Percentiles rank a stretch among this genome's conserved stretches.
phyloP scores from a whole-genome alignment of 2,329 filamentous ascomycete species.

The Colletotrichum camelliae region DNA sequence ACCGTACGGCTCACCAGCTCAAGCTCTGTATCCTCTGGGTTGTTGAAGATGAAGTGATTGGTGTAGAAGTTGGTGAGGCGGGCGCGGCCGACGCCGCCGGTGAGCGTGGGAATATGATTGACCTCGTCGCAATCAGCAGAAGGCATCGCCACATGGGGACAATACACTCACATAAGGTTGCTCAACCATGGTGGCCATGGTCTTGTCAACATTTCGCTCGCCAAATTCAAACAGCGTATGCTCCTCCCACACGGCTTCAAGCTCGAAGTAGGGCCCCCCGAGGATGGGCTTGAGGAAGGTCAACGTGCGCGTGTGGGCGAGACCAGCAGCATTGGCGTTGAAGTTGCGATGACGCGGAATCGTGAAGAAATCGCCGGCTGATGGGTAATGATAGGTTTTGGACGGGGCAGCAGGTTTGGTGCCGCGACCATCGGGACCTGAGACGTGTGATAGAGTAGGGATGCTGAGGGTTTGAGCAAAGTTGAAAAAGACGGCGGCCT shows the following conservation, averaged over 20 bases:
- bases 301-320: slow-evolving; percentile 71
- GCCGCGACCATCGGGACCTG: neutral
- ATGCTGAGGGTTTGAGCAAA: neutral
- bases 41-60: slow-evolving; percentile 77
- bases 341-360: slow-evolving; percentile 57
- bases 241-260: slow-evolving; percentile 81
- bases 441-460: slow-evolving; percentile 4
- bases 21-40: slow-evolving; percentile 69
- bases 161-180: slow-evolving; percentile 71
- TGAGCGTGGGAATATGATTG: slow-evolving; percentile 43
- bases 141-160: neutral
- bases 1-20: slow-evolving; percentile 76
- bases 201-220: slow-evolving; percentile 70
- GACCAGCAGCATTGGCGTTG: slow-evolving; percentile 56
- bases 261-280: slow-evolving; percentile 71
- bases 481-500: slow-evolving; percentile 15
- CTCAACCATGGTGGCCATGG: slow-evolving; percentile 82
- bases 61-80: slow-evolving; percentile 71
- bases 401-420: neutral
- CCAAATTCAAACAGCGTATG: slow-evolving; percentile 76
- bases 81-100: slow-evolving; percentile 72
- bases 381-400: slow-evolving; percentile 46
- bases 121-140: neutral
- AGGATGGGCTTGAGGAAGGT: slow-evolving; percentile 68
- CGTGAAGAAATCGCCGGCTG: slow-evolving; percentile 42